Conservation (phyloP, 164 flowering plant genomes). For the Santalum album region DNA sequence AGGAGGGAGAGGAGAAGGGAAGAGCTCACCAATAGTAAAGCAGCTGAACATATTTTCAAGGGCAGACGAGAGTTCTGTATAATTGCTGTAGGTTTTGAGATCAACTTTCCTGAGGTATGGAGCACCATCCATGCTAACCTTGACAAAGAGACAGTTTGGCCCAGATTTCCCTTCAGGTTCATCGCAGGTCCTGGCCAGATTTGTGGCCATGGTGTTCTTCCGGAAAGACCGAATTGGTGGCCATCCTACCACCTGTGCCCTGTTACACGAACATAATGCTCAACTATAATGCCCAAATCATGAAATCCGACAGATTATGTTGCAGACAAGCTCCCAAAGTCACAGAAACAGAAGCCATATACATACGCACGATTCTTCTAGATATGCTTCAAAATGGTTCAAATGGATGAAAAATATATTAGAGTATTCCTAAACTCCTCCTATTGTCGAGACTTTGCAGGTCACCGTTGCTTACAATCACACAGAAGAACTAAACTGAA, state of each 20-base stretch:
- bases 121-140: constrained; percentile 72
- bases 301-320: too few relatives aligned
- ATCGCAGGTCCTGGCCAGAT: constrained; percentile 23
- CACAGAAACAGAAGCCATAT: too few relatives aligned
- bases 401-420: too few relatives aligned
- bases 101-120: constrained; percentile 62
- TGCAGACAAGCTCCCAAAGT: too few relatives aligned
- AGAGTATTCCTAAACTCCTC: too few relatives aligned
- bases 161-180: constrained; percentile 35
- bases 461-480: too few relatives aligned
- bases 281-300: background rate
- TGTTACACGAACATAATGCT: constrained; percentile 13
- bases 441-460: too few relatives aligned
- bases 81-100: constrained; percentile 34
- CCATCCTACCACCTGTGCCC: constrained; percentile 72
- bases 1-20: background rate
- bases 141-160: constrained; percentile 39
- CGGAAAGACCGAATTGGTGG: constrained; percentile 55
- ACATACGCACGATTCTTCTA: too few relatives aligned
- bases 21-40: constrained; percentile 37
- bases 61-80: constrained; percentile 44
- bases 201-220: constrained; percentile 42
- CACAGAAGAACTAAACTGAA: too few relatives aligned
- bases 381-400: too few relatives aligned
- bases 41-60: constrained; percentile 64